A percentile compares a stretch with the other conserved stretches of the same genome.
phyloP scores from a whole-genome alignment of 768 basidiomycete species.

The Boletus rubroflammeus region DNA sequence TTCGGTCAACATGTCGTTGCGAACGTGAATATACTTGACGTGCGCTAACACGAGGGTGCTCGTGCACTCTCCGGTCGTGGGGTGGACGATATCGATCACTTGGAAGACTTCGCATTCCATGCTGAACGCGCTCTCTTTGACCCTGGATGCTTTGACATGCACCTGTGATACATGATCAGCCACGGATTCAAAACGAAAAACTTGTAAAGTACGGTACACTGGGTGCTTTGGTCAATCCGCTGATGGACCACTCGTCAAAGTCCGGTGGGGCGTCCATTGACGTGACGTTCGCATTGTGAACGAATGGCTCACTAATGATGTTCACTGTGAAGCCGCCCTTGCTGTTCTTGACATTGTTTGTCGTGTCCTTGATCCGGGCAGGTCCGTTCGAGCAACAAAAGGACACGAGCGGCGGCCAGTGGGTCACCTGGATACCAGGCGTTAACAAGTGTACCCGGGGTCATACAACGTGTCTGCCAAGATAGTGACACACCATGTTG shows the following conservation, averaged over 20 bases:
- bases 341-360: slow-evolving; percentile 42
- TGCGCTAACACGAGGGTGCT: slow-evolving; percentile 37
- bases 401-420: slow-evolving; percentile 35
- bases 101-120: slow-evolving; percentile 42
- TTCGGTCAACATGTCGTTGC: slow-evolving; percentile 39
- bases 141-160: slow-evolving; percentile 38
- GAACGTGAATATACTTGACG: slow-evolving; percentile 43
- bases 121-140: slow-evolving; percentile 45
- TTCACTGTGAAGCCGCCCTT: slow-evolving; percentile 51
- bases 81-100: slow-evolving; percentile 35
- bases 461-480: neutral
- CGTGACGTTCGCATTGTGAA: slow-evolving; percentile 37
- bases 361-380: slow-evolving; percentile 39
- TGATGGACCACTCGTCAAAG: slow-evolving; percentile 40
- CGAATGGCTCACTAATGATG: slow-evolving; percentile 52
- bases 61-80: slow-evolving; percentile 24
- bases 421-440: slow-evolving; percentile 14
- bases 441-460: neutral
- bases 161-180: slow-evolving; percentile 20
- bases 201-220: neutral
- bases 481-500: slow-evolving; percentile 18
- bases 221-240: slow-evolving; percentile 39
- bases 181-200: neutral
- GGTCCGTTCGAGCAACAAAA: slow-evolving; percentile 26
- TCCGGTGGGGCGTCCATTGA: slow-evolving; percentile 36